Evolutionary conservation across 345 rosid species (phyloP).

Genomic region (Eucalyptus albens): DNA sequence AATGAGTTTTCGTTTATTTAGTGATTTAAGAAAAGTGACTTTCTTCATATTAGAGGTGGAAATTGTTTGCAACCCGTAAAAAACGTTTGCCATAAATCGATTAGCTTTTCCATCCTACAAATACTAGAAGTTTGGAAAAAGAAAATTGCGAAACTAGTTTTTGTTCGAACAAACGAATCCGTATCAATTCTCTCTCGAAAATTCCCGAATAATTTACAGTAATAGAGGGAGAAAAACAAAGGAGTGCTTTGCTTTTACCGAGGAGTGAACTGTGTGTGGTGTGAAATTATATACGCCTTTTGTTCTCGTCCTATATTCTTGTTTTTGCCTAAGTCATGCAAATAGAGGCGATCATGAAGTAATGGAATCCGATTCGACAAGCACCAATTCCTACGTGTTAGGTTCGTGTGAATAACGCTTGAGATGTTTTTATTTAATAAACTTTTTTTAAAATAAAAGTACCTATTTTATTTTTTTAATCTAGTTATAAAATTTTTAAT

Average conservation of each 20-base stretch:
- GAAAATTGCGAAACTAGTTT: not conserved
- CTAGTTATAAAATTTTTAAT: not conserved
- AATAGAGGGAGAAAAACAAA: not conserved
- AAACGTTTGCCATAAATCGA: rapidly evolving
- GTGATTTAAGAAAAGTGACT: no score
- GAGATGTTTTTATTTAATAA: not conserved
- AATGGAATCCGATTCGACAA: not conserved
- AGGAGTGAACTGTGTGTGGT: not conserved
- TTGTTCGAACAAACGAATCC: not conserved
- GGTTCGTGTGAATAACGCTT: not conserved
- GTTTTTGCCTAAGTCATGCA: not conserved
- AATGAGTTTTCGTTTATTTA: no score
- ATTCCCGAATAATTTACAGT: not conserved
- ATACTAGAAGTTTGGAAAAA: not conserved
- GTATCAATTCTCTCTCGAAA: not conserved
- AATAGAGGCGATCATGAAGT: not conserved
- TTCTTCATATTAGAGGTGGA: rapidly evolving
- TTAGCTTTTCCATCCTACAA: not conserved
- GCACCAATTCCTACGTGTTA: not conserved
- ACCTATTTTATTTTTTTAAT: not conserved
- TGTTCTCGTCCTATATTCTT: not conserved
- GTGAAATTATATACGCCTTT: not conserved
- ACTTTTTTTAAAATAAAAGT: not conserved
- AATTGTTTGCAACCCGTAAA: not conserved
- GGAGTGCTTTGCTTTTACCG: not conserved